Conservation (phyloP, 2,329 filamentous ascomycete species). For the Cordyceps cateniannulata region DNA sequence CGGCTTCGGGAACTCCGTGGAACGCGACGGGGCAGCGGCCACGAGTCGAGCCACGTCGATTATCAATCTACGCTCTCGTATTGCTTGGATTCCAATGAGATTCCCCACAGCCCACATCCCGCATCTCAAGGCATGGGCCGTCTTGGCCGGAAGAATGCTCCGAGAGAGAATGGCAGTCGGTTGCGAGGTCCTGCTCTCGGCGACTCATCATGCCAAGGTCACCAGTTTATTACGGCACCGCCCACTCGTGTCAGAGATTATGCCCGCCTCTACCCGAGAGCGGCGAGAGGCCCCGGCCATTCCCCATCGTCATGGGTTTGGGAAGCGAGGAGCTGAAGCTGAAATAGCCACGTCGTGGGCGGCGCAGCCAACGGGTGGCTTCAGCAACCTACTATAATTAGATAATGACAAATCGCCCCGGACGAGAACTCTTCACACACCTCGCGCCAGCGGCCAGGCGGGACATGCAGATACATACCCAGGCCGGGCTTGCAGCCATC, state of each 20-base stretch:
- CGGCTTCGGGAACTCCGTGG: neutral
- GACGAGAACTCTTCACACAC: neutral
- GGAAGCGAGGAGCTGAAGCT: slow-evolving; percentile 2
- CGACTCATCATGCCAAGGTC: neutral
- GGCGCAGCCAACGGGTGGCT: neutral
- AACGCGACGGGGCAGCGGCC: neutral
- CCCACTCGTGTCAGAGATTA: neutral
- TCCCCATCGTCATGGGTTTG: neutral
- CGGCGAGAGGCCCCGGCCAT: neutral
- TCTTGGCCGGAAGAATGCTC: neutral
- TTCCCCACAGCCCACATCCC: neutral
- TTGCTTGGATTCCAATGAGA: neutral
- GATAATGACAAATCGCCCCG: neutral
- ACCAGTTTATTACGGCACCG: neutral
- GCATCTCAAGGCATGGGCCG: neutral
- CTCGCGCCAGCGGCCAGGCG: neutral
- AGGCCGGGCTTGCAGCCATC: neutral
- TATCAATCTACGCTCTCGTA: neutral
- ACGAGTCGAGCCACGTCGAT: neutral
- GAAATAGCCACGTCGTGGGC: neutral
- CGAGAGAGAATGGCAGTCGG: neutral
- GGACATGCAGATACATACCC: neutral
- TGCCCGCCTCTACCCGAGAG: neutral
- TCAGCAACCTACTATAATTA: slow-evolving; percentile 2
- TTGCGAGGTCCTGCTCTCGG: neutral